These are phyloP conservation scores for Globisporangium polare DNA, from an alignment of 352 stramenopile genomes.

Conservation along the genomic window DNA sequence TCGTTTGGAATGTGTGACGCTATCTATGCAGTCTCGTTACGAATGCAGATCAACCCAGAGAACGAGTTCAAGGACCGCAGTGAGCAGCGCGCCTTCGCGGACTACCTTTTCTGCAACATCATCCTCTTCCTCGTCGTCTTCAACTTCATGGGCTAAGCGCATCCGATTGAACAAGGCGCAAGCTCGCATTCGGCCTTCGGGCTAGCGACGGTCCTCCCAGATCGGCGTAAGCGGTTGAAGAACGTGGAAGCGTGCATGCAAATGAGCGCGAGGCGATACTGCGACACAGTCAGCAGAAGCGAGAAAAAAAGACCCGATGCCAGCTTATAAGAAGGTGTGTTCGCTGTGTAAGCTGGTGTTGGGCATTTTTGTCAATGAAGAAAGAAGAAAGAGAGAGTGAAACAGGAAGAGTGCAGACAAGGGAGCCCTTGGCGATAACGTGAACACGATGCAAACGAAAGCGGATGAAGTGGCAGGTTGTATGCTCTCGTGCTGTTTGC, in stretches of 20 bases:
- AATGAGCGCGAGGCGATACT: not conserved
- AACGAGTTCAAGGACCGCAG: slow-evolving; percentile 82
- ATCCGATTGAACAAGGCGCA: not conserved
- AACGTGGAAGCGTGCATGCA: not conserved
- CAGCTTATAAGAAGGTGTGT: not conserved
- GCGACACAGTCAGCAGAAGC: not conserved
- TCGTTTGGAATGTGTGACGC: not conserved
- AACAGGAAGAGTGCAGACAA: not conserved
- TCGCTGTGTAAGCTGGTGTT: not conserved
- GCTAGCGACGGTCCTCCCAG: not conserved
- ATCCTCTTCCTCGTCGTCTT: slow-evolving; percentile 92
- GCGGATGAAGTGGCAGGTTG: not conserved
- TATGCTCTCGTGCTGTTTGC: not conserved
- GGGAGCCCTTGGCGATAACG: not conserved
- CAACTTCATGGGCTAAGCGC: slow-evolving; percentile 91
- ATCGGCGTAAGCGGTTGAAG: not conserved
- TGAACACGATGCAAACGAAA: slow-evolving; percentile 1
- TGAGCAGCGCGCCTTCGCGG: slow-evolving; percentile 84
- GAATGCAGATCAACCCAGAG: slow-evolving; percentile 88
- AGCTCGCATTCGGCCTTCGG: not conserved
- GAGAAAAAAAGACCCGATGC: not conserved
- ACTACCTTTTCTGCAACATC: slow-evolving; percentile 92
- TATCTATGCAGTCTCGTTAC: slow-evolving; percentile 64
- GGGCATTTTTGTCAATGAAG: not conserved
- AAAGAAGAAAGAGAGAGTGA: not conserved